Conservation (phyloP, 441 rosid species). For the Rhodomyrtus psidioides region DNA sequence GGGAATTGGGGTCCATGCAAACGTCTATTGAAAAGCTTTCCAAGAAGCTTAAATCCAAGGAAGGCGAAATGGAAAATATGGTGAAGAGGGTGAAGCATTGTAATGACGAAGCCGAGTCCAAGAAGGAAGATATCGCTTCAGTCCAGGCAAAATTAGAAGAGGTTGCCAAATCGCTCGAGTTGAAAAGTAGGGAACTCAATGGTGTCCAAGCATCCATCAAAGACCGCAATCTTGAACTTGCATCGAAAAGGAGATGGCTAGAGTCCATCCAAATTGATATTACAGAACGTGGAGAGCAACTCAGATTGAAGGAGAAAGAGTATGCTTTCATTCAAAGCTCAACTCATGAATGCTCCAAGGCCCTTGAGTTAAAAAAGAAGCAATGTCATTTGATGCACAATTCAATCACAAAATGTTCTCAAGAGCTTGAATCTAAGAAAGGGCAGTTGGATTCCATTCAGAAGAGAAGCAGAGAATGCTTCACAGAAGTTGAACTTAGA, state of each 20-base stretch:
- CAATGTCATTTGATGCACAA: slow-evolving; percentile 12
- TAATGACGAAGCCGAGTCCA: neutral
- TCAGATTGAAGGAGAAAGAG: slow-evolving; percentile 20
- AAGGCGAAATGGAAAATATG: slow-evolving; percentile 13
- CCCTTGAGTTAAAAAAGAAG: slow-evolving; percentile 15
- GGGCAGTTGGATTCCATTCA: slow-evolving; percentile 13
- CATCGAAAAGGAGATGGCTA: slow-evolving; percentile 12
- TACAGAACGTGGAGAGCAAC: slow-evolving; percentile 12
- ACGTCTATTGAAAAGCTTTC: neutral
- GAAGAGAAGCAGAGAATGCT: slow-evolving; percentile 2
- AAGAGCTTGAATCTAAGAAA: slow-evolving; percentile 15
- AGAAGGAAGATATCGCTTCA: slow-evolving; percentile 9
- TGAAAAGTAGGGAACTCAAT: slow-evolving; percentile 19
- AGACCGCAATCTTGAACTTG: slow-evolving; percentile 10
- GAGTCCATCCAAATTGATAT: slow-evolving; percentile 11
- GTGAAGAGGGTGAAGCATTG: neutral
- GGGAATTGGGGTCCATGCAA: neutral
- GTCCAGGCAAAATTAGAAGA: neutral
- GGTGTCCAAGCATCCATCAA: slow-evolving; percentile 4
- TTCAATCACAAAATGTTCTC: slow-evolving; percentile 4
- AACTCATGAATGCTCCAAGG: slow-evolving; percentile 3
- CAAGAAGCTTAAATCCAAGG: neutral
- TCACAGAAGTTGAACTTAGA: slow-evolving; percentile 17
- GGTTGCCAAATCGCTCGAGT: neutral
- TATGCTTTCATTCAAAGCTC: slow-evolving; percentile 8